Base-by-base conservation (phyloP, 495 filamentous ascomycete genomes). In the Peziza echinospora region DNA sequence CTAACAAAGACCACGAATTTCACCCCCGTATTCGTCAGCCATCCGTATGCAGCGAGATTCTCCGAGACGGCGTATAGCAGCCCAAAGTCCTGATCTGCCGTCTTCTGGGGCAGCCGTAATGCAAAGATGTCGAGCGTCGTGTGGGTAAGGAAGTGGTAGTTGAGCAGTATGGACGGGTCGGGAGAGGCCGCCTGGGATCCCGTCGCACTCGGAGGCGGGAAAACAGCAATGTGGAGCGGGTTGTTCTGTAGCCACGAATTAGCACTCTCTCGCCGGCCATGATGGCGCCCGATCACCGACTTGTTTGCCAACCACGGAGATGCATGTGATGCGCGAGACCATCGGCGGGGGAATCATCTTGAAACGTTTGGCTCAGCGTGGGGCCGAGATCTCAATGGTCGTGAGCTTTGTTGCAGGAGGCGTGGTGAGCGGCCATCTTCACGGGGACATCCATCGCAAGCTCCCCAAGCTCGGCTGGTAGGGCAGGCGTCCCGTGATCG, bases 21-120 rank as follows among this genome's bases (percentile, higher is more conserved):
- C 24, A 87, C 75, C 5, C 86, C 87, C 5, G 91, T 96, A 60
- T 92, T 94, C n/a, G 89, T 96, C 57, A 93, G 69, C 75, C 82
- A 96, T 49, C 89, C 89, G 66, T 94, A 97, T 47, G 78, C 75
- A 16, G 84, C 83, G 19, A 96, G 66, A 9, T 83, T 73, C 62
- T 97, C 91, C 64, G 96, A 91, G 37, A 97, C 67, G 16, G 82
- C 82, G 60, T 94, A 85, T 26, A 97, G 68, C 0, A 96, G 71
- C 5, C 91, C 91, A 47, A 85, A 82, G 56, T 96, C 91, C 53
- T 87, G 85, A 46, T 75, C 69, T 11, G 71, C 65, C 47, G 72
- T 65, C 52, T 78, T 80, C 49, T 75, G 63, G 16, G 74, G 73
- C 5, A 75, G 60, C 28, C 84, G 81, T 24, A 80, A 71, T 46